phyloP scores from a whole-genome alignment of 2,329 filamentous ascomycete genomes.

The Tolypocladium endophyticum region DNA sequence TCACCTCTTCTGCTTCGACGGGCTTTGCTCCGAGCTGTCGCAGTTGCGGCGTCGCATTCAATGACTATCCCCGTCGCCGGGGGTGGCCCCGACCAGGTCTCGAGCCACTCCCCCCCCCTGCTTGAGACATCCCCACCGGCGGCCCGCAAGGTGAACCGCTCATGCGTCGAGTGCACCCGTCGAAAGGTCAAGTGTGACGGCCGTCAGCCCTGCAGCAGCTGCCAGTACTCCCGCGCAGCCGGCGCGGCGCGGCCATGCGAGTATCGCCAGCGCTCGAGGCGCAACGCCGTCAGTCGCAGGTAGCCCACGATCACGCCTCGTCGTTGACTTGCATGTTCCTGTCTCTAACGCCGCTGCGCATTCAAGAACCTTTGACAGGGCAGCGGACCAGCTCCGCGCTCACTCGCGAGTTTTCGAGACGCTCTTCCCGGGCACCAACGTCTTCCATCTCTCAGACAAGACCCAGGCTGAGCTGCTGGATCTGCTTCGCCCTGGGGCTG shows the following conservation, averaged over 20 bases:
- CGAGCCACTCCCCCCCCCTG: not conserved
- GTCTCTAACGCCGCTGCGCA: slow-evolving; percentile 1
- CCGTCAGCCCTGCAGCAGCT: slow-evolving; percentile 23
- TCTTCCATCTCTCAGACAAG: slow-evolving; percentile 10
- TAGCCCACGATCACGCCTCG: slow-evolving; percentile 3
- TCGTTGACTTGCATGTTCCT: not conserved
- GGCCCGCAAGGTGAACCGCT: slow-evolving; percentile 11
- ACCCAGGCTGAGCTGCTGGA: slow-evolving; percentile 10
- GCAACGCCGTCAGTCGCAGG: slow-evolving; percentile 19
- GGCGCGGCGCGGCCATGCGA: slow-evolving; percentile 14
- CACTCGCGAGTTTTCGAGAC: slow-evolving; percentile 12
- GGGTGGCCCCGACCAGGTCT: not conserved
- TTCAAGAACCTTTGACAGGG: slow-evolving; percentile 14
- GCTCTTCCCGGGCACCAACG: slow-evolving; percentile 10
- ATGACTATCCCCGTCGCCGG: not conserved
- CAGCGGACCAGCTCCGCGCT: slow-evolving; percentile 11
- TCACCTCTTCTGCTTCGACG: not conserved
- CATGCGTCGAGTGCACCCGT: slow-evolving; percentile 15
- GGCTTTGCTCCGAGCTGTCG: not conserved
- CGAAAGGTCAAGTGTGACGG: slow-evolving; percentile 30
- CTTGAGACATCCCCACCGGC: not conserved
- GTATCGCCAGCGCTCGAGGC: slow-evolving; percentile 17
- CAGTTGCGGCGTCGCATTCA: not conserved
- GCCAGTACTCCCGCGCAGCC: slow-evolving; percentile 19
- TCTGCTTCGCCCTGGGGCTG: slow-evolving; percentile 2